Evolutionary conservation across 164 flowering plant genomes (phyloP).

Genomic region (Dillenia suffruticosa): DNA sequence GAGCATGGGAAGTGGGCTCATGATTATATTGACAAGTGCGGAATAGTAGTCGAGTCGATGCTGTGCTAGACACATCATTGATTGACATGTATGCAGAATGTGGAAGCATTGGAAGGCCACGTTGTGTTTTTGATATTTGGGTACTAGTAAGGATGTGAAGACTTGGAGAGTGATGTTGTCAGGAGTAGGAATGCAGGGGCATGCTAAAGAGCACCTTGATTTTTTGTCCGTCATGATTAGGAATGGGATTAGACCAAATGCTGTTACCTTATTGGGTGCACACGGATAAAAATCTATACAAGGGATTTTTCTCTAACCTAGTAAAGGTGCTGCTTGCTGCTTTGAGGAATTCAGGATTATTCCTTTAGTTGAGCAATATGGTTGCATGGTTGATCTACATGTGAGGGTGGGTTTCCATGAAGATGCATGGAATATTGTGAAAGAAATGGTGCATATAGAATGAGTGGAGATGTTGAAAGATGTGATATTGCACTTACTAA

Average conservation of each 20-base stretch:
- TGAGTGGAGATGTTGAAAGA: constrained; percentile 23
- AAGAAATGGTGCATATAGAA: constrained; percentile 32
- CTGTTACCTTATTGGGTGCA: constrained; percentile 31
- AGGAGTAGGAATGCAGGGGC: constrained; percentile 37
- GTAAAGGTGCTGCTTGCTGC: no score
- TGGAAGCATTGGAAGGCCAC: constrained; percentile 37
- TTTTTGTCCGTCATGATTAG: constrained; percentile 23
- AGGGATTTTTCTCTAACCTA: no score
- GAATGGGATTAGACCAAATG: constrained; percentile 25
- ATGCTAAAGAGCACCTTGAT: constrained; percentile 17
- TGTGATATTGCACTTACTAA: constrained; percentile 26
- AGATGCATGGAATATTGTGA: constrained; percentile 28
- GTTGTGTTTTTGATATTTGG: constrained; percentile 21
- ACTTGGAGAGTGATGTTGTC: constrained; percentile 39
- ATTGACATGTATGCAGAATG: constrained; percentile 84
- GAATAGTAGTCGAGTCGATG: constrained; percentile 17
- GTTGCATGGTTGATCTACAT: constrained; percentile 38
- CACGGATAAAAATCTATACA: constrained; percentile 1
- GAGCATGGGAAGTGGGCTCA: constrained; percentile 36
- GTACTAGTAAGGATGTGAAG: constrained; percentile 32
- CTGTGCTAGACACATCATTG: constrained; percentile 37
- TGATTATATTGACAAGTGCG: constrained; percentile 25
- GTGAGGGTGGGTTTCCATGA: constrained; percentile 33
- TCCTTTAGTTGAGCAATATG: constrained; percentile 36
- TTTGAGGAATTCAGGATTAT: constrained; percentile 20